Evolutionary conservation across 2,329 filamentous ascomycete species (phyloP), one percentile per base, ranked within the genome.

Genomic region (Mollisiaceae sp.): DNA sequence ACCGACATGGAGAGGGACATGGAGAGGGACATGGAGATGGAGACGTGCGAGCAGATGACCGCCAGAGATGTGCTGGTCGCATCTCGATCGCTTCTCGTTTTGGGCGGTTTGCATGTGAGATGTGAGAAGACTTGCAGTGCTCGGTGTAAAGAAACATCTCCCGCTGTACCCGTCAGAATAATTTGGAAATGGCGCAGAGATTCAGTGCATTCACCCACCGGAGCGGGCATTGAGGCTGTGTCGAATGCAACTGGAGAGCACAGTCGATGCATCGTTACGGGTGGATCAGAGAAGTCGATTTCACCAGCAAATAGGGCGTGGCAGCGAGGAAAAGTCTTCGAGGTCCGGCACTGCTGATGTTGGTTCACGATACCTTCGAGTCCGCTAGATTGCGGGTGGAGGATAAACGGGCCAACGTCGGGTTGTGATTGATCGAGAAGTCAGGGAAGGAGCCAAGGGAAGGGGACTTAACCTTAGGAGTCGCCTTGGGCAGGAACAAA

Each of bases 311-410:
- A 65, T 60, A 18, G 56, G 45, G 18, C 22, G 8, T 50, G 59
- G 4, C 27, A 39, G 36, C 35, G 59, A 24, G 54, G 32, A 59
- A 62, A 62, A 62, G n/a, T 61, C 39, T 58, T 50, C 54, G 52
- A 50, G 20, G 50, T 50, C 39, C 47, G 54, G 50, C 43, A 39
- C 22, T 57, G 39, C n/a, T 57, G 54, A 39, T 54, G 55, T 56
- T 36, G 56, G 55, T 24, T 65, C 52, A 62, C 52, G 63, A 65
- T 62, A 62, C n/a, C 14, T 39, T 38, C 35, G 32, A 38, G 32
- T 8, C 39, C 32, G 22, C 15, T 63, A 35, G 32, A 52, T 38
- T 50, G 61, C 57, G 61, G 61, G 57, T 59, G 47, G 61, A 47
- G 59, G 59, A 12, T 32, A 60, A 50, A 47, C 57, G 57, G 57